These are phyloP conservation scores for Cryphonectria radicalis DNA, from an alignment of 2,329 filamentous ascomycete species.

Conservation along the genomic window DNA sequence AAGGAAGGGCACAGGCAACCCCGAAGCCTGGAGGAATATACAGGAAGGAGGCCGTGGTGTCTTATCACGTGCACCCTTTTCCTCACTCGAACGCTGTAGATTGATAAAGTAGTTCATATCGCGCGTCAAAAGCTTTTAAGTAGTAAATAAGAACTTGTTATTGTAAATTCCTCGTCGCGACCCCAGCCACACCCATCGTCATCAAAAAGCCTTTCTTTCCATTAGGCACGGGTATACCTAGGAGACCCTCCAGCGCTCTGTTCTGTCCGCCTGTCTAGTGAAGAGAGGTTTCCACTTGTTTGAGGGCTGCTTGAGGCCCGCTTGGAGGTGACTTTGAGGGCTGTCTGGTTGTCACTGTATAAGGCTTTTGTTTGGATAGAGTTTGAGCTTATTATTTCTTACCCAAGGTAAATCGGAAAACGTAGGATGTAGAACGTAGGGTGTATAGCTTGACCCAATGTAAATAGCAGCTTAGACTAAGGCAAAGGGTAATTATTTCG, in stretches of 20 bases:
- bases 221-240: background rate
- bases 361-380: too few species aligned
- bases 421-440: too few species aligned
- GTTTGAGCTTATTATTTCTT: too few species aligned
- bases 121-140: background rate
- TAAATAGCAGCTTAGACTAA: background rate
- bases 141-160: background rate
- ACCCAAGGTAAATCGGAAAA: too few species aligned
- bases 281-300: too few species aligned
- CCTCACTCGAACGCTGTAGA: background rate
- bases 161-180: background rate
- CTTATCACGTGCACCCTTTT: background rate
- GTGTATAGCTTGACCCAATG: too few species aligned
- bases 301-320: background rate
- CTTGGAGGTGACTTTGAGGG: too few species aligned
- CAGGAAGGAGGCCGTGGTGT: background rate
- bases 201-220: background rate
- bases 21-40: background rate
- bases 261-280: too few species aligned
- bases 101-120: background rate
- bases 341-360: too few species aligned
- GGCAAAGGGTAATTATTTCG: too few species aligned
- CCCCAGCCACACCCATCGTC: background rate
- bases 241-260: background rate
- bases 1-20: background rate